Evolutionary conservation across 495 filamentous ascomycete genomes (phyloP), one percentile per base, ranked within the genome.

Genomic region (Thozetella sp.): DNA sequence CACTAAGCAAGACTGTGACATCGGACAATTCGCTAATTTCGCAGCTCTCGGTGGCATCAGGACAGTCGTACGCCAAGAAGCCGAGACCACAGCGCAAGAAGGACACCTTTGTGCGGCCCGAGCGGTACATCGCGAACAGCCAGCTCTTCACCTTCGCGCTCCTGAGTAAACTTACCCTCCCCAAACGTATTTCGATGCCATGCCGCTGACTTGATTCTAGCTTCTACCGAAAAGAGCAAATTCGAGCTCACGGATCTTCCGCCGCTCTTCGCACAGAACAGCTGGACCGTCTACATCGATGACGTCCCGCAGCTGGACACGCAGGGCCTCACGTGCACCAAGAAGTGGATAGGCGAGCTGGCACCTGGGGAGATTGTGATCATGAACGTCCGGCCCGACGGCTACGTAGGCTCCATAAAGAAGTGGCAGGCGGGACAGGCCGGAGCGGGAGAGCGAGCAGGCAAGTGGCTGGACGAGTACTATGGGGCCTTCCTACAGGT

Each of bases 211-310:
- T 20, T 48, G 19, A 3, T 37, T 56, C 71, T 78, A 53, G 82
- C 84, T 2, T 71, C 71, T 25, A 82, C 81, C 59, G 26, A 70
- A 2, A 78, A 75, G 54, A 66, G 66, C 0, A 69, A 73, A 0
- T 70, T 87, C 25, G 85, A 87, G 61, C 69, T 87, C 22, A 61
- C 72, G 12, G 80, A 86, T 57, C 68, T 88, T 0, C 83, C 84
- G 12, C 45, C 59, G 3, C 46, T 77, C 17, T 63, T 87, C 25
- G 72, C 77, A 53, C 61, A 73, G 4, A 84, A 82, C 56, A 69
- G 76, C 2, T 88, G 84, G 84, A 83, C 80, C 0, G 72, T 87
- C 13, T 87, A 88, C 64, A 67, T 84, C 1, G 86, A 88, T 53
- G 67, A 83, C 64, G 57, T 67, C 22, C 63, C 66, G 19, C 60